These are phyloP conservation scores for Talaromyces amestolkiae DNA, from an alignment of 2,329 filamentous ascomycete genomes.

Conservation along the genomic window DNA sequence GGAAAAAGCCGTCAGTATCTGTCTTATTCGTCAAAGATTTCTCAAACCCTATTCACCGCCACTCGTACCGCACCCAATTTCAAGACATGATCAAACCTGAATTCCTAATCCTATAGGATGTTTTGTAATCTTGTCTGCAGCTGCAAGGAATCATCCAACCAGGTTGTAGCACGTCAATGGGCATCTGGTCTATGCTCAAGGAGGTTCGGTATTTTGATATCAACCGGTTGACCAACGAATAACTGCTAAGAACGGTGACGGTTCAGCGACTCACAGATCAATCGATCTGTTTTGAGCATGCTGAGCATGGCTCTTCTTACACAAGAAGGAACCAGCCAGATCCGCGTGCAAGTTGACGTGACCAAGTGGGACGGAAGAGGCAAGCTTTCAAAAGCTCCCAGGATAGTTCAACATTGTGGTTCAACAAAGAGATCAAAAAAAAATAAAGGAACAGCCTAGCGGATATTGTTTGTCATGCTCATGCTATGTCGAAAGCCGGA, in stretches of 20 bases:
- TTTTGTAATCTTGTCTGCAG: background rate
- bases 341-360: constrained; percentile 6
- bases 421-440: constrained; percentile 6
- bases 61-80: background rate
- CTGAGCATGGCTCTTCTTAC: background rate
- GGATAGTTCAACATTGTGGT: background rate
- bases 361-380: background rate
- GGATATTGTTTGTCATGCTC: constrained; percentile 8
- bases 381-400: constrained; percentile 7
- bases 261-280: background rate
- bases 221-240: constrained; percentile 1
- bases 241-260: constrained; percentile 6
- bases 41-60: constrained; percentile 9
- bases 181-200: background rate
- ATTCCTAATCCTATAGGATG: constrained; percentile 4
- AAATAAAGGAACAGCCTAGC: background rate
- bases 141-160: constrained; percentile 3
- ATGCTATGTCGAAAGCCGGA: background rate
- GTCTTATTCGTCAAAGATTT: background rate
- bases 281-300: background rate
- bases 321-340: background rate
- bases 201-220: constrained; percentile 7
- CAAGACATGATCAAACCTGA: background rate
- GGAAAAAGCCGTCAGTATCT: background rate
- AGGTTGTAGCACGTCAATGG: constrained; percentile 11